Conservation (phyloP, 305 asterid genomes). For the Fraxinus floribunda region DNA sequence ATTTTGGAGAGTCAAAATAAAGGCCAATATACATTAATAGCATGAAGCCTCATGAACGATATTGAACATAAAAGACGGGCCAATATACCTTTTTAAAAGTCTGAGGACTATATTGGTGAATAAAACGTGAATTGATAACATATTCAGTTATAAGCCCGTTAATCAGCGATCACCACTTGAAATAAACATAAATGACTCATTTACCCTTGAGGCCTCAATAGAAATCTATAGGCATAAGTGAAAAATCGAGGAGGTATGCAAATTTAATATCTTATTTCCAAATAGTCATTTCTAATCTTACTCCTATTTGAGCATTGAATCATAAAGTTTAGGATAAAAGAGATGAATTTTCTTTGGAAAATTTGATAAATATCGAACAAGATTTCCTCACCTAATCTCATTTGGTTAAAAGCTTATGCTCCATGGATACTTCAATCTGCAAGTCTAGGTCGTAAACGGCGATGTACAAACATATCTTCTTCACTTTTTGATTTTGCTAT, state of each 20-base stretch:
- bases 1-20: not conserved
- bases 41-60: not conserved
- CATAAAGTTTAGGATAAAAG: not conserved
- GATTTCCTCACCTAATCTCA: not conserved
- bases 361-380: not conserved
- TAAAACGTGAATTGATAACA: not conserved
- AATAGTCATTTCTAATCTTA: not conserved
- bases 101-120: not conserved
- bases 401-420: not conserved
- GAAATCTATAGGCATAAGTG: not conserved
- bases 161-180: not conserved
- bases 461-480: too few species aligned
- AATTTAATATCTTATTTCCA: not conserved
- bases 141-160: not conserved
- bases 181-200: not conserved
- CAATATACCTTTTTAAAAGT: not conserved
- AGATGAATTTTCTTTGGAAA: not conserved
- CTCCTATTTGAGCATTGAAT: not conserved
- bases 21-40: not conserved
- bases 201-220: not conserved
- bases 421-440: too few species aligned
- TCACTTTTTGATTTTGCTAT: too few species aligned
- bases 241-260: not conserved
- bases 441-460: too few species aligned
- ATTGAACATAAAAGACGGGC: not conserved